These are phyloP conservation scores for Coniochaeta sp. DNA, from an alignment of 2,329 filamentous ascomycete genomes.

Conservation along the genomic window DNA sequence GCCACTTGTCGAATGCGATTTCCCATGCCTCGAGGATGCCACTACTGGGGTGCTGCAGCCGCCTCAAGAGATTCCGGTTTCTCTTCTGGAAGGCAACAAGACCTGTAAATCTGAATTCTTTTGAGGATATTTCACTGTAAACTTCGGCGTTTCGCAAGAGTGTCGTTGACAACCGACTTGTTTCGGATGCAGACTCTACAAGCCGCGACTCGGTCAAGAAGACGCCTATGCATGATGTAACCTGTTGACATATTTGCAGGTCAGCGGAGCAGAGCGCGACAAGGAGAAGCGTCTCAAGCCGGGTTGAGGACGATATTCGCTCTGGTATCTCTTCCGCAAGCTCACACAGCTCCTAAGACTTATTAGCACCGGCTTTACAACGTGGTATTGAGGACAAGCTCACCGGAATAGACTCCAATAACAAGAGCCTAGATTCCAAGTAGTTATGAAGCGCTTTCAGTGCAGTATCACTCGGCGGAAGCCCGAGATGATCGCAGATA, in stretches of 20 bases:
- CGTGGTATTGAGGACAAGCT: conserved; percentile 10
- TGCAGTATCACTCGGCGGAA: conserved; percentile 33
- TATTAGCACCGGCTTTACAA: background rate
- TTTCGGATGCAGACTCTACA: conserved; percentile 42
- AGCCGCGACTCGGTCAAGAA: conserved; percentile 56
- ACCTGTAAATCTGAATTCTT: conserved; percentile 59
- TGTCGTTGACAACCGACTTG: conserved; percentile 41
- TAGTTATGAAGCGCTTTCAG: conserved; percentile 46
- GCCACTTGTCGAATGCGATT: conserved; percentile 57
- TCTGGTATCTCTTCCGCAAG: conserved; percentile 48
- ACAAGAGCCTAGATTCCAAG: conserved; percentile 44
- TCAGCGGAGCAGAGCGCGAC: conserved; percentile 59
- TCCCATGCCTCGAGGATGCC: conserved; percentile 65
- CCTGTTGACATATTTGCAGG: conserved; percentile 57
- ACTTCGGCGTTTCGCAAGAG: conserved; percentile 54
- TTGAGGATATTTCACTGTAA: conserved; percentile 56
- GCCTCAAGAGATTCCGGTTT: conserved; percentile 49
- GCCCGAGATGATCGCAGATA: conserved; percentile 40
- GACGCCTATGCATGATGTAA: conserved; percentile 53
- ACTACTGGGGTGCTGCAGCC: conserved; percentile 54
- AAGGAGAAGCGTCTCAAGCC: conserved; percentile 55
- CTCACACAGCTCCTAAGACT: conserved; percentile 43
- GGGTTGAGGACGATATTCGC: conserved; percentile 42
- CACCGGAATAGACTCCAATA: conserved; percentile 45
- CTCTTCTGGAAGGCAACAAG: conserved; percentile 64